Conservation (phyloP, 805 yeast genomes). For the Sungouiozyma intestinalis region DNA sequence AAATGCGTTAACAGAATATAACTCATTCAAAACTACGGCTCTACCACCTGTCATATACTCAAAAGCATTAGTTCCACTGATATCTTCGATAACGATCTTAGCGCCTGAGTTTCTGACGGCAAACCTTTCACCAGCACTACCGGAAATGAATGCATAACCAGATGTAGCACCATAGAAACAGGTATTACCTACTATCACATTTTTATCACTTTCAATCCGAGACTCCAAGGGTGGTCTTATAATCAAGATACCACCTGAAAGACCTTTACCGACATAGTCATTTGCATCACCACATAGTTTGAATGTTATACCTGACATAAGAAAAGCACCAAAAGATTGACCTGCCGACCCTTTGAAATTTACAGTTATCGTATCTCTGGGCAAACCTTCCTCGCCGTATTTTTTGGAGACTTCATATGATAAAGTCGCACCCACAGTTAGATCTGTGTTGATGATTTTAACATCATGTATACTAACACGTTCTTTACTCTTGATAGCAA, state of each 20-base stretch:
- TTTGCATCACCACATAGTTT: slow-evolving; percentile 96
- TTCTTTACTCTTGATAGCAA: slow-evolving; percentile 90
- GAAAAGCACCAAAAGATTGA: slow-evolving; percentile 96
- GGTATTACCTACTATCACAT: slow-evolving; percentile 92
- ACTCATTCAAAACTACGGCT: slow-evolving; percentile 81
- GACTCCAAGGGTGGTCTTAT: slow-evolving; percentile 86
- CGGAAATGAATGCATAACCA: slow-evolving; percentile 87
- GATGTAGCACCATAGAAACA: slow-evolving; percentile 97
- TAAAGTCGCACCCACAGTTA: slow-evolving; percentile 90
- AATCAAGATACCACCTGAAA: slow-evolving; percentile 88
- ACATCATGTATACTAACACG: slow-evolving; percentile 88
- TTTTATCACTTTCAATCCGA: slow-evolving; percentile 86
- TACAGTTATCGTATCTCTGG: slow-evolving; percentile 93
- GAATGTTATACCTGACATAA: slow-evolving; percentile 91
- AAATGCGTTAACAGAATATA: slow-evolving; percentile 77
- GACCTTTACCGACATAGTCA: slow-evolving; percentile 95
- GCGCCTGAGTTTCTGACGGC: slow-evolving; percentile 99
- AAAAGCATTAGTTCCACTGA: slow-evolving; percentile 95
- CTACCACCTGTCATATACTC: slow-evolving; percentile 99
- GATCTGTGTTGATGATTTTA: slow-evolving; percentile 88
- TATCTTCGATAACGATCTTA: slow-evolving; percentile 87
- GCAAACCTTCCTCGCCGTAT: slow-evolving; percentile 88
- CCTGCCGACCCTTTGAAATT: slow-evolving; percentile 91
- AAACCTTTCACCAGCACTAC: slow-evolving; percentile 97
- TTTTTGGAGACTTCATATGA: slow-evolving; percentile 88